Conservation (phyloP, 495 filamentous ascomycete species). For the Xylaria intraflava region DNA sequence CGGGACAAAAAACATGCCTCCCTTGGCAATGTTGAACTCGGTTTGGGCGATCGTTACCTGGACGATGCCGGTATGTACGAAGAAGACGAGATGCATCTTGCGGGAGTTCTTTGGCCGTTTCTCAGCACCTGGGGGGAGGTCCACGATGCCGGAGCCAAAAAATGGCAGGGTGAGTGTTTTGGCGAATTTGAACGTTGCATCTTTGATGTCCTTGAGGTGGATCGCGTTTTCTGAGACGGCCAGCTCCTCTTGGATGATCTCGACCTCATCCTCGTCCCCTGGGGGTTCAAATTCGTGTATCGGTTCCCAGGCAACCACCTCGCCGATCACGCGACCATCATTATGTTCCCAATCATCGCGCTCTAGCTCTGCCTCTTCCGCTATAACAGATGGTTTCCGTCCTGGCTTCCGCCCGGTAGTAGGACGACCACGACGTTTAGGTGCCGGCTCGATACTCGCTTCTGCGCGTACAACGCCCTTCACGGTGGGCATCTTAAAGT, state of each 20-base stretch:
- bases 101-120: conserved; percentile 87
- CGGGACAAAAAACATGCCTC: conserved; percentile 87
- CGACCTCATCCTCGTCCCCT: conserved; percentile 40
- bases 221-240: conserved; percentile 73
- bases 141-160: conserved; percentile 82
- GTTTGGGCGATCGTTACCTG: conserved; percentile 70
- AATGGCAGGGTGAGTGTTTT: conserved; percentile 79
- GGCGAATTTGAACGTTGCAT: conserved; percentile 72
- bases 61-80: conserved; percentile 73
- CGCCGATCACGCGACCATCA: conserved; percentile 39
- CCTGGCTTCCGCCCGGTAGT: conserved; percentile 19
- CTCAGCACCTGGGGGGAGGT: conserved; percentile 69
- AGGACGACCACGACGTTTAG: conserved; percentile 20
- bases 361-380: conserved; percentile 35
- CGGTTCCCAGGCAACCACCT: conserved; percentile 41
- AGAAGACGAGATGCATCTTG: conserved; percentile 94
- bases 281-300: conserved; percentile 37
- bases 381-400: conserved; percentile 4
- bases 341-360: conserved; percentile 46
- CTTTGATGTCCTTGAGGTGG: conserved; percentile 64
- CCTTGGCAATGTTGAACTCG: conserved; percentile 74
- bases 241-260: conserved; percentile 54
- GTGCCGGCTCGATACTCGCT: conserved; percentile 32
- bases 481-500: conserved; percentile 57
- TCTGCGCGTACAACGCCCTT: conserved; percentile 71